These are phyloP conservation scores for Vigna reflexopilosa DNA, from an alignment of 306 rosid species.

Conservation along the genomic window DNA sequence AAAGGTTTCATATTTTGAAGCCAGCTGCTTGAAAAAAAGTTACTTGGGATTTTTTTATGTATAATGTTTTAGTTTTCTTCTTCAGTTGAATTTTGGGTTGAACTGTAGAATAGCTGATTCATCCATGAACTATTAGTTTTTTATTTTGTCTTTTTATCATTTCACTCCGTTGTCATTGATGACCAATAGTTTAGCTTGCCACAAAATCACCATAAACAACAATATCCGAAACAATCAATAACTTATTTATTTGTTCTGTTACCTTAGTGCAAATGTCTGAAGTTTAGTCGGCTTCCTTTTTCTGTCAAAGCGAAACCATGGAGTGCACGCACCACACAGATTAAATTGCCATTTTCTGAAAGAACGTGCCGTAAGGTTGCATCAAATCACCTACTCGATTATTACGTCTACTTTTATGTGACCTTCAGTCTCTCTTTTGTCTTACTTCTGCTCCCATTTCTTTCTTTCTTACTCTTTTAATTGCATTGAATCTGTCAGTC, in stretches of 20 bases:
- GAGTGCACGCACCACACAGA: constrained; percentile 32
- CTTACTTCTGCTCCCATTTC: too few relatives aligned
- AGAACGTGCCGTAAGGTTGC: too few relatives aligned
- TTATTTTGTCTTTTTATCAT: too few relatives aligned
- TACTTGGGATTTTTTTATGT: constrained; percentile 18
- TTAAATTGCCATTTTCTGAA: constrained; percentile 28
- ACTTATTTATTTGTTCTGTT: background rate
- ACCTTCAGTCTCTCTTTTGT: background rate
- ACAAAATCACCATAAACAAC: too few relatives aligned
- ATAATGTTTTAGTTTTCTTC: background rate
- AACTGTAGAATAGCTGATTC: too few relatives aligned
- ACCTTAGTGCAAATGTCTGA: background rate
- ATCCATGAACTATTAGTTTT: too few relatives aligned
- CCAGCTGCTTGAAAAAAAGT: background rate
- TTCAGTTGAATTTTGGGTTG: too few relatives aligned
- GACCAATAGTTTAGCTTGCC: too few relatives aligned
- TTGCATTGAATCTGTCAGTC: background rate
- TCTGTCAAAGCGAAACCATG: constrained; percentile 10
- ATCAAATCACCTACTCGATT: too few relatives aligned
- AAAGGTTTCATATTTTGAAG: constrained; percentile 28
- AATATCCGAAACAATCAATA: too few relatives aligned
- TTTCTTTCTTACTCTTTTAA: background rate
- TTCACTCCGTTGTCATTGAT: too few relatives aligned
- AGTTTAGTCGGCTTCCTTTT: background rate
- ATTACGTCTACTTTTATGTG: too few relatives aligned